Evolutionary conservation across 768 basidiomycete genomes (phyloP).

Genomic region (Boletus edulis): DNA sequence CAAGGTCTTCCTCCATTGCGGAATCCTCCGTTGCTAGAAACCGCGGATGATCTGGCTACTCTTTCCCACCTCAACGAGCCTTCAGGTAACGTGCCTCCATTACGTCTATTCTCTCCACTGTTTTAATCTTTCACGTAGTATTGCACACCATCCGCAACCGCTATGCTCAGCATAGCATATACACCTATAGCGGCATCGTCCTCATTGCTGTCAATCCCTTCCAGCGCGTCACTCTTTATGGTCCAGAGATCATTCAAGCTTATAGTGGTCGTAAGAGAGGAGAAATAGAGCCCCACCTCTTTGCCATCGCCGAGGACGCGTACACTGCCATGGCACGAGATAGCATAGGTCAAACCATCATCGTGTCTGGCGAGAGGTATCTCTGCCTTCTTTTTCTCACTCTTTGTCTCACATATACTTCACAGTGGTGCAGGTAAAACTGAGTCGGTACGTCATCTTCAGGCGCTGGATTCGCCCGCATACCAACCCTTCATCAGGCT

Average conservation of each 20-base stretch:
- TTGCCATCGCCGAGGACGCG: conserved; percentile 99
- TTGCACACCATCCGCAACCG: conserved; percentile 96
- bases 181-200: conserved; percentile 98
- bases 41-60: conserved; percentile 96
- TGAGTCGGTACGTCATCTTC: conserved; percentile 67
- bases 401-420: conserved; percentile 8
- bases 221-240: conserved; percentile 95
- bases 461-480: neutral
- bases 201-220: conserved; percentile 99
- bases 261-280: conserved; percentile 91
- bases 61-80: conserved; percentile 98
- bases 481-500: conserved; percentile 47
- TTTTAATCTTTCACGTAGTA: conserved; percentile 46
- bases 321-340: conserved; percentile 96
- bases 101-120: too few relatives aligned
- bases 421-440: conserved; percentile 98
- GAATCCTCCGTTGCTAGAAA: conserved; percentile 95
- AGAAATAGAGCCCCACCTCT: conserved; percentile 95
- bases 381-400: conserved; percentile 18
- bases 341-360: conserved; percentile 95
- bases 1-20: conserved; percentile 87
- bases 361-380: conserved; percentile 96
- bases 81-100: conserved; percentile 57
- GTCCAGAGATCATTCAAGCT: conserved; percentile 95
- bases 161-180: conserved; percentile 96